phyloP scores from a whole-genome alignment of 345 rosid genomes.

The Euphorbia pulcherrima region DNA sequence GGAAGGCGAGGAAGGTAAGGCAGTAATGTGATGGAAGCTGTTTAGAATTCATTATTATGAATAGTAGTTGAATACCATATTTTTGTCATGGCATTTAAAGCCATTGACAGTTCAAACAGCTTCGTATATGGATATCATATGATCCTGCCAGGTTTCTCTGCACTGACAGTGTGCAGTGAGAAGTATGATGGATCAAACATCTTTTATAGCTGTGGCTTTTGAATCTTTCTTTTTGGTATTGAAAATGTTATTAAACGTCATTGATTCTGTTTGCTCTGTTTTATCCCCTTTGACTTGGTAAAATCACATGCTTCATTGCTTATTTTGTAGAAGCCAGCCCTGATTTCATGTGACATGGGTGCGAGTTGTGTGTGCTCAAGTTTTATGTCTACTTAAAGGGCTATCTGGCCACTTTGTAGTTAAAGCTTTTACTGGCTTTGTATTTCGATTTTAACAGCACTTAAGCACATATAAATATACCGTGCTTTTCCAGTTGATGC shows the following conservation, averaged over 20 bases:
- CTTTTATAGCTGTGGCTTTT: constrained; percentile 1
- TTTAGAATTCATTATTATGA: constrained; percentile 11
- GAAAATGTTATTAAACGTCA: not conserved
- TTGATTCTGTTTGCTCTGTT: not conserved
- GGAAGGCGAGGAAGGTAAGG: too few relatives aligned
- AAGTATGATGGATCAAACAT: constrained; percentile 95
- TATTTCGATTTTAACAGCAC: not conserved
- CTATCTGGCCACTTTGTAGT: not conserved
- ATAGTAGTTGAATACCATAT: constrained; percentile 1
- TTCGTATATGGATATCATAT: constrained; percentile 54
- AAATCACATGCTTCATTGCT: not conserved
- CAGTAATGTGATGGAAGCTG: constrained; percentile 30
- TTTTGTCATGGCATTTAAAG: constrained; percentile 58
- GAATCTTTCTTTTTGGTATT: not conserved
- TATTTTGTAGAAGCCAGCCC: not conserved
- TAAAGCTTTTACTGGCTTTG: not conserved
- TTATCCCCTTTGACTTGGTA: too few relatives aligned
- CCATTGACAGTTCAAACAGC: constrained; percentile 52
- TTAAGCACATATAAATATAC: too few relatives aligned
- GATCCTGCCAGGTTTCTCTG: constrained; percentile 99
- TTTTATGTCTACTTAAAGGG: not conserved
- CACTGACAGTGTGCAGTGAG: constrained; percentile 97
- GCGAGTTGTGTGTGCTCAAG: not conserved
- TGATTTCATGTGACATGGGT: not conserved
- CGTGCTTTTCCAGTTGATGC: not conserved